Evolutionary conservation across 2,329 filamentous ascomycete species (phyloP).

Genomic region (Aspergillus aculeatinus): DNA sequence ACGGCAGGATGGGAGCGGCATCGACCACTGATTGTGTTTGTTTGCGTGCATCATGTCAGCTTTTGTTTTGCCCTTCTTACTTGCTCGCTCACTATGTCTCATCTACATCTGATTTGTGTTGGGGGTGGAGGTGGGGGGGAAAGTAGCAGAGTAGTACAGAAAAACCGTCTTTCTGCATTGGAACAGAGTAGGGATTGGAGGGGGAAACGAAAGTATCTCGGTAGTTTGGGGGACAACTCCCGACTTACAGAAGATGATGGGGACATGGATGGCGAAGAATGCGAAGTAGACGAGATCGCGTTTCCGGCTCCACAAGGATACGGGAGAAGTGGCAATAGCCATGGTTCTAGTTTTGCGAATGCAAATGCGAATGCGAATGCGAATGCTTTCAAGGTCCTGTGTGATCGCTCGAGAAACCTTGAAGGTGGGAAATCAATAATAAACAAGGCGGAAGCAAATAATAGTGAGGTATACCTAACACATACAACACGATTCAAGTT

Average conservation of each 20-base stretch:
- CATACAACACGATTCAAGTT: background rate
- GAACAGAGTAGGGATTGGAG: background rate
- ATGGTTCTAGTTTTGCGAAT: background rate
- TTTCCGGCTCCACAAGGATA: conserved; percentile 35
- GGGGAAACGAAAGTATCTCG: background rate
- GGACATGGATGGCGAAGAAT: conserved; percentile 63
- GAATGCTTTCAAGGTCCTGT: background rate
- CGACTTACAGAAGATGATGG: conserved; percentile 58
- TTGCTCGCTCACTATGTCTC: background rate
- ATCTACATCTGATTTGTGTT: background rate
- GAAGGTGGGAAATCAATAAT: too few relatives aligned
- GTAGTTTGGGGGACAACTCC: conserved; percentile 1
- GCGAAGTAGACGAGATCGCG: conserved; percentile 48
- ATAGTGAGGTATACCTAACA: background rate
- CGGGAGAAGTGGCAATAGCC: conserved; percentile 7
- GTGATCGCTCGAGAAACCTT: background rate
- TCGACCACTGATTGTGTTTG: conserved; percentile 54
- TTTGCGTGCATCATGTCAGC: background rate
- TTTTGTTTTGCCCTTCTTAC: background rate
- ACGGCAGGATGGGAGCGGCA: conserved; percentile 59
- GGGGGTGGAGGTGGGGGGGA: too few relatives aligned
- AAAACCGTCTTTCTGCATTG: background rate
- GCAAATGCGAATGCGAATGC: background rate
- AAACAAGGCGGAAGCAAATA: background rate
- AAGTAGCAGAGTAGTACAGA: background rate